These are phyloP conservation scores for Botryotinia globosa DNA, from an alignment of 2,329 filamentous ascomycete species.

Conservation along the genomic window DNA sequence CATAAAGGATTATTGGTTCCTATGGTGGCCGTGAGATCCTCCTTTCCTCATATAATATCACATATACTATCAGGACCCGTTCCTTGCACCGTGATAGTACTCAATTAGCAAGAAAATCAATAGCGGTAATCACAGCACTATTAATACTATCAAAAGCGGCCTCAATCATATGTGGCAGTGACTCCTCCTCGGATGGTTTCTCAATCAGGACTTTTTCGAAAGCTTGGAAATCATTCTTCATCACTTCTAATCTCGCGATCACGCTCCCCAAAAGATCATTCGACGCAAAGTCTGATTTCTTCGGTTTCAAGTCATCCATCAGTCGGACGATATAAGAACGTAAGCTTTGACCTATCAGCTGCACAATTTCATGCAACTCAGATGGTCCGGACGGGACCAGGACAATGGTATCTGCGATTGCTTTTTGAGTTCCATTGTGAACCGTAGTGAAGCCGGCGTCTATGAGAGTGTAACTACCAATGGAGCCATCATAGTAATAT, in stretches of 20 bases:
- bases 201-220: neutral
- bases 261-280: neutral
- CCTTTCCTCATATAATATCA: neutral
- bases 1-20: neutral
- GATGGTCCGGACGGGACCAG: neutral
- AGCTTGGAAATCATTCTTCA: neutral
- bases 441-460: neutral
- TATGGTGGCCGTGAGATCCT: neutral
- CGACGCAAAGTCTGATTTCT: neutral
- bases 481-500: neutral
- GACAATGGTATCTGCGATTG: neutral
- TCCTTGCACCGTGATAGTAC: neutral
- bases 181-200: neutral
- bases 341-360: neutral
- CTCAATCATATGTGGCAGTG: neutral
- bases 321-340: neutral
- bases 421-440: neutral
- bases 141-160: neutral
- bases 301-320: neutral
- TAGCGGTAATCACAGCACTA: neutral
- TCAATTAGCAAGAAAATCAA: neutral
- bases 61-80: neutral
- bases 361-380: neutral
- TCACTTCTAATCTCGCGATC: neutral
- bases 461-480: neutral